Evolutionary conservation across 2,329 filamentous ascomycete genomes (phyloP), one percentile per base, ranked within the genome.

Genomic region (Gyromitra esculenta): DNA sequence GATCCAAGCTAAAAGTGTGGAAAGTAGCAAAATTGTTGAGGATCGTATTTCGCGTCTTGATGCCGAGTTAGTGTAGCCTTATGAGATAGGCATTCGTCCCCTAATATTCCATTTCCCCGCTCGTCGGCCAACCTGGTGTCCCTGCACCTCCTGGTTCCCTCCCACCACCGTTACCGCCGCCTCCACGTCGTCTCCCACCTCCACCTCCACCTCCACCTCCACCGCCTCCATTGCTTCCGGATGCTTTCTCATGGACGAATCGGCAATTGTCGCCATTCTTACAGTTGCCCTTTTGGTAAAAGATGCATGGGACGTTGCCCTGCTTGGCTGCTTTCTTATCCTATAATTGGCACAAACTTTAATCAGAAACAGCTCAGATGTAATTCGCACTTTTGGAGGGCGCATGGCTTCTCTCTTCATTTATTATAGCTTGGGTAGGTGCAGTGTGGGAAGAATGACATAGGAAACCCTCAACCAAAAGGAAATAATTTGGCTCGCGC

Each of bases 191-290:
- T 45, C 65, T 50, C n/a, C 64, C n/a, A 18, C 70, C 56, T 8
- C 74, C 69, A 9, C 50, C 39, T n/a, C 71, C 57, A 13, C 70
- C 64, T 6, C 68, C 73, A 9, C 77, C 74, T 5, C 73, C 73
- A 1, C 65, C 41, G 5, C 71, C 59, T 3, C 57, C 39, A 35
- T 60, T 21, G 25, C 59, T 13, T 21, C 60, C 60, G 41, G 73
- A 67, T 37, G 75, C 25, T 43, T 80, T 81, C 54, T 92, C 90
- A 81, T 93, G 91, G 72, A 91, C 87, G 82, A 91, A 93, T 1
- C 91, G 92, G 84, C 91, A 93, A 81, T 89, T 89, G 45, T 91
- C 90, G 25, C 91, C 91, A 82, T 92, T 90, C 5, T 88, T 89
- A 83, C 91, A 93, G 81, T 90, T 90, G 13, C 91, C 91, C 81